Evolutionary conservation across 169 alveolate species (phyloP).

Genomic region (Plasmodium reichenowi): DNA sequence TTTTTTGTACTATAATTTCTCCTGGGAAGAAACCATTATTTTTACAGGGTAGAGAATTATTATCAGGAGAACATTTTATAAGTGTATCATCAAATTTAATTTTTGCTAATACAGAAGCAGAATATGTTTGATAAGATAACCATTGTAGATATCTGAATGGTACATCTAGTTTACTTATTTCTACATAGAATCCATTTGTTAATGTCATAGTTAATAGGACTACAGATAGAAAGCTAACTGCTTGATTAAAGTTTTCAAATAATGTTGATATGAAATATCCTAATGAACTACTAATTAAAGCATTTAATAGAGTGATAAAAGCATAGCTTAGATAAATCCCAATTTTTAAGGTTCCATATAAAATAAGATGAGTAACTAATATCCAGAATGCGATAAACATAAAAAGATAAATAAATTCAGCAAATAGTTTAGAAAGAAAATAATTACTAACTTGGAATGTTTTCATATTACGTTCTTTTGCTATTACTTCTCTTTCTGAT

Average conservation of each 20-base stretch:
- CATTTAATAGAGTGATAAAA: conserved; percentile 30
- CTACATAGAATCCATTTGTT: conserved; percentile 57
- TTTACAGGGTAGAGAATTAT: conserved; percentile 14
- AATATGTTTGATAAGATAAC: conserved; percentile 67
- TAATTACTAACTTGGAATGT: conserved; percentile 73
- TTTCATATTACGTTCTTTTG: conserved; percentile 75
- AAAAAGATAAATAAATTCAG: conserved; percentile 70
- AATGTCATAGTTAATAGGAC: conserved; percentile 60
- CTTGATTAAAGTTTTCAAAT: conserved; percentile 56
- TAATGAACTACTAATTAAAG: conserved; percentile 53
- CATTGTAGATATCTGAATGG: conserved; percentile 66
- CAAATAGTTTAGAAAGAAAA: conserved; percentile 52
- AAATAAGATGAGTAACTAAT: conserved; percentile 22
- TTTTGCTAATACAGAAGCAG: conserved; percentile 63
- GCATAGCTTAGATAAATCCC: conserved; percentile 29
- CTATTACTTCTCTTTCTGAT: conserved; percentile 76
- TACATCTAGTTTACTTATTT: conserved; percentile 27
- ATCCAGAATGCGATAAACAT: conserved; percentile 43
- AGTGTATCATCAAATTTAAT: conserved; percentile 35
- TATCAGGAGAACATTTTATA: conserved; percentile 40
- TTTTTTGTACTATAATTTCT: conserved; percentile 22
- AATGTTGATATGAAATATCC: conserved; percentile 67
- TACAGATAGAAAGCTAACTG: conserved; percentile 63
- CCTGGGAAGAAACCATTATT: conserved; percentile 22
- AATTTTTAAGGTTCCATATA: conserved; percentile 49